Conservation (phyloP, 768 basidiomycete species). For the Suillus clintonianus region DNA sequence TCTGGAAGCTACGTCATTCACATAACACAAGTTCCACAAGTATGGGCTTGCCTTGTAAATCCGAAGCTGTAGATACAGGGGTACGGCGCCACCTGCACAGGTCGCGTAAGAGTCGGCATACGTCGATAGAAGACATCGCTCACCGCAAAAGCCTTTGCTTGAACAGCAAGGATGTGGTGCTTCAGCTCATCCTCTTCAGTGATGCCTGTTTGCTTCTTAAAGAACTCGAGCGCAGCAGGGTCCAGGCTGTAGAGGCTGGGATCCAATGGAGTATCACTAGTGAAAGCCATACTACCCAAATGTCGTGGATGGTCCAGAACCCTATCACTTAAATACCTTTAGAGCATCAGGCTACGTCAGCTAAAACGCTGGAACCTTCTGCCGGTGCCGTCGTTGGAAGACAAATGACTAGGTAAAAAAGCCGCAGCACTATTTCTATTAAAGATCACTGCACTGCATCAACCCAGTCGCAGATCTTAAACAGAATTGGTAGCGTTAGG, state of each 20-base stretch:
- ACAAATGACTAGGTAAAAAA: neutral
- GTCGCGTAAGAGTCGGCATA: neutral
- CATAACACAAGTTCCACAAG: neutral
- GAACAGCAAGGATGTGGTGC: constrained; percentile 35
- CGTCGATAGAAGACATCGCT: neutral
- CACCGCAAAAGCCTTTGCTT: constrained; percentile 34
- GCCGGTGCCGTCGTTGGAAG: neutral
- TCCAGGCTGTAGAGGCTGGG: constrained; percentile 16
- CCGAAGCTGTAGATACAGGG: constrained; percentile 21
- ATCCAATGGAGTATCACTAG: constrained; percentile 1
- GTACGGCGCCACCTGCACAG: constrained; percentile 21
- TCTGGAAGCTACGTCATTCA: constrained; percentile 10
- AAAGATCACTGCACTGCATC: neutral
- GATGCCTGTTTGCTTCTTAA: constrained; percentile 32
- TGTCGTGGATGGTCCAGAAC: neutral
- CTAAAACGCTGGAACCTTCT: neutral
- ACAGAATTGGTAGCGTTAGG: neutral
- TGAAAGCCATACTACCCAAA: neutral
- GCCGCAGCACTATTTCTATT: neutral
- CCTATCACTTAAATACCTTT: neutral
- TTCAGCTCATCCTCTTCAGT: constrained; percentile 30
- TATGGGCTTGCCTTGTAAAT: constrained; percentile 15
- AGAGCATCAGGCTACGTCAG: neutral
- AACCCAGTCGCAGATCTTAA: neutral
- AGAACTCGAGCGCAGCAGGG: constrained; percentile 21